A percentile compares a stretch with the other conserved stretches of the same genome.
Conservation (phyloP, 331 rosid genomes). For the Prunus yedoensis region DNA sequence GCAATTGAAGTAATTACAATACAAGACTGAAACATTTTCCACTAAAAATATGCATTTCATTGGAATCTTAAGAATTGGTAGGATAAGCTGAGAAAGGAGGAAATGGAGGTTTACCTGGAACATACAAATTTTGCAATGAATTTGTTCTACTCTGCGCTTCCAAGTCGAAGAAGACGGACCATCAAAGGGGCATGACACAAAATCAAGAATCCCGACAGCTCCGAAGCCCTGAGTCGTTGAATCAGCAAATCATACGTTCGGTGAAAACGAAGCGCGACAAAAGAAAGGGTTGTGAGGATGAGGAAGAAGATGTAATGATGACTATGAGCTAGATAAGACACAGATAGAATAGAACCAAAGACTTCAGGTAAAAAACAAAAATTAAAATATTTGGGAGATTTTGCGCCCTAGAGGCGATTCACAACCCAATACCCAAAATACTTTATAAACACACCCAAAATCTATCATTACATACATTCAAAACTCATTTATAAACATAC, state of each 20-base stretch:
- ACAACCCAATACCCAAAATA: no score
- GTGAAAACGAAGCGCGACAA: slow-evolving; percentile 14
- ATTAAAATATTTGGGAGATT: not conserved
- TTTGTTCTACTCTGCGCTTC: not conserved
- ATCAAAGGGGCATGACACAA: not conserved
- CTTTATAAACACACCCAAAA: no score
- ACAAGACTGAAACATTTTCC: not conserved
- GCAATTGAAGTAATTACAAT: not conserved
- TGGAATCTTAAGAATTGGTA: not conserved
- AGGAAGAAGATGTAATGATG: slow-evolving; percentile 1
- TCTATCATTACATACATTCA: no score
- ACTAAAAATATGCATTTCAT: not conserved
- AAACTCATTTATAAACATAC: no score
- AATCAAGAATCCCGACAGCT: not conserved
- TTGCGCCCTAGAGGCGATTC: not conserved
- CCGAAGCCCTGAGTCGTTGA: not conserved
- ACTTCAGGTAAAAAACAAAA: not conserved
- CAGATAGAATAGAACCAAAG: not conserved
- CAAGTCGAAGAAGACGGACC: not conserved
- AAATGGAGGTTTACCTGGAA: not conserved
- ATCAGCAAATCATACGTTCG: not conserved
- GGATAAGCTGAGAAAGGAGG: not conserved
- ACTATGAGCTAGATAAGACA: slow-evolving; percentile 39
- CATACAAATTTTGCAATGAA: not conserved
- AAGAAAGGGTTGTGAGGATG: slow-evolving; percentile 12